Conservation (phyloP, 768 basidiomycete species). For the Termitomyces sp. region DNA sequence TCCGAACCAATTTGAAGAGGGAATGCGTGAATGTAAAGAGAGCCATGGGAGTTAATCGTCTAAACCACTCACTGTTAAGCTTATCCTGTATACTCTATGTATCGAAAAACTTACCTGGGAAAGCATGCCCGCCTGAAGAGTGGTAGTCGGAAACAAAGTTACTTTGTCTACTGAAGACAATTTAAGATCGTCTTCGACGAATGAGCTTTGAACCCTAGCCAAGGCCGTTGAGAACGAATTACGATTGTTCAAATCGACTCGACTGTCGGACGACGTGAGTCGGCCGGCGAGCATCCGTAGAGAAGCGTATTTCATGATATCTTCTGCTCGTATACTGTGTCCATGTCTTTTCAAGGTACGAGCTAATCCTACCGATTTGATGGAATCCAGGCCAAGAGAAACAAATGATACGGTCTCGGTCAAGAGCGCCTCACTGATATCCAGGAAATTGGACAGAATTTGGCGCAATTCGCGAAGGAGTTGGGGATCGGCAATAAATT, state of each 20-base stretch:
- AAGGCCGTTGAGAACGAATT: not conserved
- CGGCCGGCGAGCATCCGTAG: constrained; percentile 13
- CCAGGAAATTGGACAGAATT: constrained; percentile 24
- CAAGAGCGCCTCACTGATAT: constrained; percentile 18
- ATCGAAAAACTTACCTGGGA: constrained; percentile 33
- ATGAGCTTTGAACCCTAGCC: not conserved
- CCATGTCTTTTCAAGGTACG: constrained; percentile 29
- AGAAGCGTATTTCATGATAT: constrained; percentile 31
- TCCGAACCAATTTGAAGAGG: constrained; percentile 18
- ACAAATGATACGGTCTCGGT: constrained; percentile 32
- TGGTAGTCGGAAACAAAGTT: constrained; percentile 35
- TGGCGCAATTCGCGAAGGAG: constrained; percentile 13
- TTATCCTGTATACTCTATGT: not conserved
- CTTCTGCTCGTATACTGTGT: constrained; percentile 28
- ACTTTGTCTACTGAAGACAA: constrained; percentile 27
- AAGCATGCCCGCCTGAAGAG: constrained; percentile 46
- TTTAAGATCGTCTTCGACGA: constrained; percentile 15
- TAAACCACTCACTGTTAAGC: constrained; percentile 11
- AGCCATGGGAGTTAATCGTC: constrained; percentile 27
- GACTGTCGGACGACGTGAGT: not conserved
- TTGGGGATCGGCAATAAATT: constrained; percentile 9
- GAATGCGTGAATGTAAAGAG: constrained; percentile 29
- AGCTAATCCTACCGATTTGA: constrained; percentile 42
- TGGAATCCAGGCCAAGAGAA: constrained; percentile 45
- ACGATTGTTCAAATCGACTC: not conserved